Evolutionary conservation across 805 yeast genomes (phyloP).

Genomic region (Starmera caribaea): DNA sequence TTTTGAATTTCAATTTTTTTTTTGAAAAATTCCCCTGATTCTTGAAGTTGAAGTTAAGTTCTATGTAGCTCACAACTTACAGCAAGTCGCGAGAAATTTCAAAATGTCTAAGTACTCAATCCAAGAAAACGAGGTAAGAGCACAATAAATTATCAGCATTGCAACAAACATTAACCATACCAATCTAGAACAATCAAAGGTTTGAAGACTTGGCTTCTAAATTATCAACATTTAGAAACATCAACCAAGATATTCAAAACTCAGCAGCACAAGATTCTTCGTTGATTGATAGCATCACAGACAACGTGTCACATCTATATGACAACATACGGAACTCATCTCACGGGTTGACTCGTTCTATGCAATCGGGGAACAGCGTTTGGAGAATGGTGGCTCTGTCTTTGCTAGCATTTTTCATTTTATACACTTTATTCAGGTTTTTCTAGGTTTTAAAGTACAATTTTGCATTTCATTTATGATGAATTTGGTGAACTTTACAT

Average conservation of each 20-base stretch:
- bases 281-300: conserved; percentile 31
- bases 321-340: conserved; percentile 44
- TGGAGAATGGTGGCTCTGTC: conserved; percentile 53
- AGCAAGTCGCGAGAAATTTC: neutral
- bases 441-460: conserved; percentile 18
- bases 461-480: too few species aligned
- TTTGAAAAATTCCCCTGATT: neutral
- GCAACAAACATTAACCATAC: neutral
- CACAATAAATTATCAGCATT: neutral
- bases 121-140: conserved; percentile 16
- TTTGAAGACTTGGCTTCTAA: conserved; percentile 57
- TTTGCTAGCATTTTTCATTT: conserved; percentile 40
- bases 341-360: conserved; percentile 41
- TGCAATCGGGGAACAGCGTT: conserved; percentile 48
- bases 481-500: too few species aligned
- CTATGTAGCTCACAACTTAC: too few species aligned
- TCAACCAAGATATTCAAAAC: conserved; percentile 58
- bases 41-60: too few species aligned
- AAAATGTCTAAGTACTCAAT: conserved; percentile 21
- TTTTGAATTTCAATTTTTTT: too few species aligned
- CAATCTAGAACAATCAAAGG: conserved; percentile 46
- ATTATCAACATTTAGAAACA: conserved; percentile 50
- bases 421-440: conserved; percentile 46
- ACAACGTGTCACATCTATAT: conserved; percentile 40
- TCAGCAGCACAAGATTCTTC: conserved; percentile 50